Evolutionary conservation across 768 basidiomycete genomes (phyloP).

Genomic region (Obba rivulosa): DNA sequence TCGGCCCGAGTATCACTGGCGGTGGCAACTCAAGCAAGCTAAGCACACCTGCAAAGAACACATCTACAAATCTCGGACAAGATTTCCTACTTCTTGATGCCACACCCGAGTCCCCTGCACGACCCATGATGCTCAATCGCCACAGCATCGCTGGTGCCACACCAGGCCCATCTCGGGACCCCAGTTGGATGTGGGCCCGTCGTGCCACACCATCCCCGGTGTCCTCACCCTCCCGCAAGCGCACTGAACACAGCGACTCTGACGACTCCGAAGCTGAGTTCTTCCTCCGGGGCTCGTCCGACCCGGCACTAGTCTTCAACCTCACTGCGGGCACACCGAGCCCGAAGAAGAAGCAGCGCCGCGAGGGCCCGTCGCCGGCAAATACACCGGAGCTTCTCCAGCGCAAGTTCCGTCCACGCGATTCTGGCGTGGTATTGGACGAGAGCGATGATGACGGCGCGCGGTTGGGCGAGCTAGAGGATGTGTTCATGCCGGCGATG

Average conservation of each 20-base stretch:
- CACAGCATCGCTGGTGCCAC: conserved; percentile 58
- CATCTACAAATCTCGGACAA: not conserved
- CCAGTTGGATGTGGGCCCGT: conserved; percentile 9
- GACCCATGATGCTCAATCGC: conserved; percentile 38
- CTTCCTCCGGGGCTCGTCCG: conserved; percentile 33
- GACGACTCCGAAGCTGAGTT: conserved; percentile 22
- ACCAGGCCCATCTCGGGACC: conserved; percentile 20
- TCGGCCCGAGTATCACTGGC: conserved; percentile 48
- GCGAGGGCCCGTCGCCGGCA: conserved; percentile 18
- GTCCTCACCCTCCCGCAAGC: conserved; percentile 16
- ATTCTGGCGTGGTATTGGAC: conserved; percentile 61
- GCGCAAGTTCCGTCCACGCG: conserved; percentile 67
- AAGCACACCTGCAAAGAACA: conserved; percentile 8
- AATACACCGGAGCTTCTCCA: conserved; percentile 31
- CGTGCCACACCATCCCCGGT: conserved; percentile 7
- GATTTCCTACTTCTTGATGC: not conserved
- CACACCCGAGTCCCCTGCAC: not conserved
- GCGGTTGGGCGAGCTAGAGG: conserved; percentile 1
- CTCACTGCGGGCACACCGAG: conserved; percentile 56
- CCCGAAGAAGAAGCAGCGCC: conserved; percentile 33
- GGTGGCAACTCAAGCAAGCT: conserved; percentile 8
- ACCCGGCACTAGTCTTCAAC: conserved; percentile 53
- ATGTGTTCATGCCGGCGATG: conserved; percentile 31
- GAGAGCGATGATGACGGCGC: conserved; percentile 34
- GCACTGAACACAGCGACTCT: conserved; percentile 12